These are phyloP conservation scores for Digitaria exilis DNA, from an alignment of 202 grass and related monocot genomes.

Conservation along the genomic window DNA sequence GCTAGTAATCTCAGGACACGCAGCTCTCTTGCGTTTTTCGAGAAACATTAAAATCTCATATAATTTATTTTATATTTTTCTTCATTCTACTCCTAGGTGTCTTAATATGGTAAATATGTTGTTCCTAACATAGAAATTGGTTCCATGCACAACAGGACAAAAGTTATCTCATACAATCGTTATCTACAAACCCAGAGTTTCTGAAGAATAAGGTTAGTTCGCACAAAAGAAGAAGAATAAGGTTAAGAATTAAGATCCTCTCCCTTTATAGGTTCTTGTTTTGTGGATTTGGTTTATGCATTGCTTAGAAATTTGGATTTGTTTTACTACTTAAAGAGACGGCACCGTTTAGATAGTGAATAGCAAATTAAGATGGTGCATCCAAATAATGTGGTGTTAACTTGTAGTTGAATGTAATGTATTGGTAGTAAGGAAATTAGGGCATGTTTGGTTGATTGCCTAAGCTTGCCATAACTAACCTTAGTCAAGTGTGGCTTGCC, in stretches of 20 bases:
- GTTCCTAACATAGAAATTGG: slow-evolving; percentile 19
- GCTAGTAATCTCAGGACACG: background rate
- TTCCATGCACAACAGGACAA: slow-evolving; percentile 46
- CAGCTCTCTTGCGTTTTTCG: no score
- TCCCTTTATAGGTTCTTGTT: background rate
- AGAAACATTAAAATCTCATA: no score
- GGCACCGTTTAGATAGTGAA: background rate
- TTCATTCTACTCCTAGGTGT: background rate
- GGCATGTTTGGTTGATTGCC: no score
- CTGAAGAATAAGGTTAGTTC: slow-evolving; percentile 84
- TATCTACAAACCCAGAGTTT: slow-evolving; percentile 74
- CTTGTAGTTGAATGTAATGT: no score
- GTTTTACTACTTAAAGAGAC: slow-evolving; percentile 12
- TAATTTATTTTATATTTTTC: background rate
- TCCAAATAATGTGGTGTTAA: no score
- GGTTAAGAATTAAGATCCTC: slow-evolving; percentile 45
- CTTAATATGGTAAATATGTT: background rate
- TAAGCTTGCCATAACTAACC: no score
- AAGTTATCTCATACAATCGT: slow-evolving; percentile 62
- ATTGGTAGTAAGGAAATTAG: no score
- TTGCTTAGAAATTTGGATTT: background rate
- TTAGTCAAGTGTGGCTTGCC: no score
- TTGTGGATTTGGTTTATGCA: background rate
- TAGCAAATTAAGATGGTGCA: no score
- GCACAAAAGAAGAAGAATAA: no score